Evolutionary conservation across 2,329 filamentous ascomycete species (phyloP).

Genomic region (Arthrobotrys entomopaga): DNA sequence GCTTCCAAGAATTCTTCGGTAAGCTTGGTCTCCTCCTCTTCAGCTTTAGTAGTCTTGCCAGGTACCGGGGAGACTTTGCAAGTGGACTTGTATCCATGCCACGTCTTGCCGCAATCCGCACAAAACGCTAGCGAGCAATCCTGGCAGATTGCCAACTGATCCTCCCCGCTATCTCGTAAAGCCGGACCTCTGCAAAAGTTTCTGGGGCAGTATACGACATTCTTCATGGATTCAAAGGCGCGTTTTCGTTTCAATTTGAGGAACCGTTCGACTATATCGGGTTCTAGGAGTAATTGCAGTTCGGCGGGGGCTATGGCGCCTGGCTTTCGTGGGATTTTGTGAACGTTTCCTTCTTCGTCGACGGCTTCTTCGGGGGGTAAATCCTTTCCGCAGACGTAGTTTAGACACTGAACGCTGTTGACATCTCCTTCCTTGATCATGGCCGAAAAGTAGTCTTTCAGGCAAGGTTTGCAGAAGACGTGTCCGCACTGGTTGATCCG

Average conservation of each 20-base stretch:
- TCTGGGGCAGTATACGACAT: slow-evolving; percentile 90
- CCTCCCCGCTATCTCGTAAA: slow-evolving; percentile 61
- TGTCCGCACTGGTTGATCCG: slow-evolving; percentile 84
- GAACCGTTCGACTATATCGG: slow-evolving; percentile 82
- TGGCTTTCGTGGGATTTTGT: slow-evolving; percentile 51
- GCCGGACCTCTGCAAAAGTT: slow-evolving; percentile 93
- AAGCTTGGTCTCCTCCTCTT: slow-evolving; percentile 85
- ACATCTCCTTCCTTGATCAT: slow-evolving; percentile 89
- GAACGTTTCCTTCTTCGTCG: slow-evolving; percentile 41
- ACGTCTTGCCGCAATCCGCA: slow-evolving; percentile 75
- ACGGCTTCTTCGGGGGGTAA: slow-evolving; percentile 60
- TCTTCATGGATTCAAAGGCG: slow-evolving; percentile 88
- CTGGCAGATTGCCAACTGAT: slow-evolving; percentile 81
- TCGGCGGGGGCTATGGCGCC: slow-evolving; percentile 58
- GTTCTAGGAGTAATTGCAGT: slow-evolving; percentile 71
- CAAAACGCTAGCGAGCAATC: slow-evolving; percentile 93
- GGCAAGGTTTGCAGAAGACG: slow-evolving; percentile 88
- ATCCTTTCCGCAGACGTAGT: slow-evolving; percentile 79
- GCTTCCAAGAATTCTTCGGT: slow-evolving; percentile 83
- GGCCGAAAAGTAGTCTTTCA: slow-evolving; percentile 88
- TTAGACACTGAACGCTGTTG: slow-evolving; percentile 79
- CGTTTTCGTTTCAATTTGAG: slow-evolving; percentile 91
- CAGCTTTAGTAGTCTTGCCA: slow-evolving; percentile 68
- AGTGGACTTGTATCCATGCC: slow-evolving; percentile 86
- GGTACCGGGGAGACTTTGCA: slow-evolving; percentile 72